Evolutionary conservation across 2,329 filamentous ascomycete genomes (phyloP), one percentile per base, ranked within the genome.

Genomic region (Aspergillus unguis): DNA sequence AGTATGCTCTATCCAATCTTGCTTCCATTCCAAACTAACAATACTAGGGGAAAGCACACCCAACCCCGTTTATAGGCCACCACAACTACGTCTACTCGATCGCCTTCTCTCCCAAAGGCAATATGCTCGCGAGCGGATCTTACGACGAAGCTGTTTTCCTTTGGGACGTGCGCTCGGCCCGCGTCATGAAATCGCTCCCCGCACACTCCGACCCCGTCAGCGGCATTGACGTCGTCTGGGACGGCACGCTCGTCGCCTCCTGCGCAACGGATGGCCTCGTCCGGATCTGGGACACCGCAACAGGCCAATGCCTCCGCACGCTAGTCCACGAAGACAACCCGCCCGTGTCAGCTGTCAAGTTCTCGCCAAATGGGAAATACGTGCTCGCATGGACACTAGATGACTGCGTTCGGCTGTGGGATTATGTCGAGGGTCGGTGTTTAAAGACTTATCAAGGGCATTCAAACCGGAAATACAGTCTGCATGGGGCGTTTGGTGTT

Each of bases 381-480:
- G 87, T 99, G 50, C 81, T 97, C 2, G 92, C 94, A 9, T 96
- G 88, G 72, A 96, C 90, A 58, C 80, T 96, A 59, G 94, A 99
- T 75, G 88, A 86, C 55, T 92, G 88, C 67, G 82, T 99, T 43
- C 85, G 94, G 2, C 77, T 99, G 25, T 99, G 94, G 94, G 89
- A 96, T 70, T 99, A 97, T 68, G 87, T 95, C 6, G 85, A 90
- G 35, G 92, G 92, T 6, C 85, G 85, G 28, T 94, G 94, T 62
- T 87, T 96, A 65, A 99, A 99, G 79, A 99, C 94, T 10, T 99
- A 97, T 71, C 91, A 96, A 69, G 94, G 94, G 0, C 94, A 97
- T 65, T 75, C 77, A 50, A 99, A 99, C 69, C 80, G 84, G 50
- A 86, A 86, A 56, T 97, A 88, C 72, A 92, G 90, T 59, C 80